Evolutionary conservation across 1,284 basidiomycete genomes (phyloP), one percentile per base, ranked within the genome.

Genomic region (Sanguinoderma infundibulare): DNA sequence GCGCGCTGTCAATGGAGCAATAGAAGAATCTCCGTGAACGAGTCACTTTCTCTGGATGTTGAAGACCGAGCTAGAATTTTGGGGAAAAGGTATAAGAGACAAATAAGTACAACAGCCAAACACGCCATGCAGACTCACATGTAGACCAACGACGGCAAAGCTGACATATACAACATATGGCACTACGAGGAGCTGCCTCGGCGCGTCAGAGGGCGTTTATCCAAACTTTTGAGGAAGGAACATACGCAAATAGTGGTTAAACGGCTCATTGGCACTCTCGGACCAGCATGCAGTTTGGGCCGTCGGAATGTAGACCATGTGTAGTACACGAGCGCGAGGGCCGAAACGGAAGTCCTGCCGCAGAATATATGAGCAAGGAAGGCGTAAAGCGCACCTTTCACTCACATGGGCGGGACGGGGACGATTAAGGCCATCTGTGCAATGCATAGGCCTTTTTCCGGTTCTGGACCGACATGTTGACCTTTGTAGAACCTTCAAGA

Each of bases 401-500:
- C 77, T 61, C 60, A 83, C 82, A 83, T 82, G 0, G 81, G 80
- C 15, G 74, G 76, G 4, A 79, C 76, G 6, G 81, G 79, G 56
- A 75, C 75, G 7, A 83, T 67, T 6, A 82, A 64, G 0, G 80
- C 75, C 1, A 80, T 74, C 68, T 84, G 83, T 5, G 77, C 74
- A 35, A 79, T 73, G 66, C 83, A 84, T 2, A 84, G 59, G 2
- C 64, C 64, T 50, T 73, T 72, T 36, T 67, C 67, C 1, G 82
- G 81, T 59, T 82, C 77, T 5, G 77, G 75, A 7, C 78, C 79
- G 35, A 69, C 69, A 20, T 77, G 66, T 55, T 73, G 67, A 12
- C 77, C 78, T 3, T 75, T 75, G 67, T 81, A 69, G 61, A 71
- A 62, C 34, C 71, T 68, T 22, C 24, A 36, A 36, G 17, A 22